Percentiles rank a stretch among this genome's conserved stretches.
These are phyloP conservation scores for Colletotrichum endophyticum DNA, from an alignment of 2,329 filamentous ascomycete species.

Conservation along the genomic window DNA sequence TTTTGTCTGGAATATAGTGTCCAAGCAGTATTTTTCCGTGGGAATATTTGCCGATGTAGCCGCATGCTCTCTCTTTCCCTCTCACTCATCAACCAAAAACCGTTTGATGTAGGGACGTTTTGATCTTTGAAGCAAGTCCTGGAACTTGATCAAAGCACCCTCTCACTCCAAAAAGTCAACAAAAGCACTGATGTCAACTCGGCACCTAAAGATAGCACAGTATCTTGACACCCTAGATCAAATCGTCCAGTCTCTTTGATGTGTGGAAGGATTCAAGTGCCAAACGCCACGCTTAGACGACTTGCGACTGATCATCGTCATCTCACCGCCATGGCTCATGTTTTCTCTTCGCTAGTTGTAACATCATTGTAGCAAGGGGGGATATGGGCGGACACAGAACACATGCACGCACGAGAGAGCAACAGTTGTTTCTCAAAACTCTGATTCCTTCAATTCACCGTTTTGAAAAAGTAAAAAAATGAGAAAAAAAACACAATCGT, in stretches of 20 bases:
- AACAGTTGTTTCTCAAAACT: slow-evolving; percentile 4
- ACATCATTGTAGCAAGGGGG: not conserved
- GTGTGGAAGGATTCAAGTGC: not conserved
- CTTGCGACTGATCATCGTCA: not conserved
- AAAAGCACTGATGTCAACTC: not conserved
- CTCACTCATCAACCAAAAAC: not conserved
- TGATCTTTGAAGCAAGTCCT: not conserved
- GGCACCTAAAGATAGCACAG: not conserved
- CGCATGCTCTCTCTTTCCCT: not conserved
- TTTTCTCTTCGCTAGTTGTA: not conserved
- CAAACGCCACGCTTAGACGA: not conserved
- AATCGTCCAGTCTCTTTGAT: not conserved
- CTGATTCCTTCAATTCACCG: slow-evolving; percentile 8
- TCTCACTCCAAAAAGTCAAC: not conserved
- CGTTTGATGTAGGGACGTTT: not conserved
- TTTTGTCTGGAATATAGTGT: not conserved
- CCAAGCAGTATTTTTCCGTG: not conserved
- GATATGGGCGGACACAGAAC: not conserved
- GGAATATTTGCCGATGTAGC: not conserved
- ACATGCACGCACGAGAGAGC: not conserved
- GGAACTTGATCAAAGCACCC: not conserved
- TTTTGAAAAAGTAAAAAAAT: slow-evolving; percentile 6
- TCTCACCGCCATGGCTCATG: not conserved
- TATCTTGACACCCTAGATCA: not conserved
- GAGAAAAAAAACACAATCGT: not conserved